These are phyloP conservation scores for Termitomyces sp. DNA, from an alignment of 1,284 basidiomycete species.

Conservation along the genomic window DNA sequence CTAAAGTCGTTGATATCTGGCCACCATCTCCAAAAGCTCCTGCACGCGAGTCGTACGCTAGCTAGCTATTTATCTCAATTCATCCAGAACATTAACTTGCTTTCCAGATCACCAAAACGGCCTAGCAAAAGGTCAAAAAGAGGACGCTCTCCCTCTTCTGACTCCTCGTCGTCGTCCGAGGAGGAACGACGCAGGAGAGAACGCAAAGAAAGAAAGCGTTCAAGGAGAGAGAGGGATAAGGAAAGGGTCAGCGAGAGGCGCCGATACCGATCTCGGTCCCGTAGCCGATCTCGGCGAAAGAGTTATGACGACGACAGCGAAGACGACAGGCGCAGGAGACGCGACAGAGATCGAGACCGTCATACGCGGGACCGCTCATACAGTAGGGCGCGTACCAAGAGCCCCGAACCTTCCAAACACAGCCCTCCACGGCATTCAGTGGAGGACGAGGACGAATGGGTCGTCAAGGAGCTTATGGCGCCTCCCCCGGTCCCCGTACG, in stretches of 20 bases:
- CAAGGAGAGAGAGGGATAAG: slow-evolving; percentile 48
- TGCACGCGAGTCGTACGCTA: slow-evolving; percentile 49
- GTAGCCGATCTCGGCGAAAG: slow-evolving; percentile 27
- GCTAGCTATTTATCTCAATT: not conserved
- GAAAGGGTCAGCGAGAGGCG: slow-evolving; percentile 34
- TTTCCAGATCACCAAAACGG: slow-evolving; percentile 46
- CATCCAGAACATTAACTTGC: not conserved
- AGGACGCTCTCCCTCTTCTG: slow-evolving; percentile 42
- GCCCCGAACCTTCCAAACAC: slow-evolving; percentile 27
- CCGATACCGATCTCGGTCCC: slow-evolving; percentile 28
- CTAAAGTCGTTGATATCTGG: slow-evolving; percentile 69
- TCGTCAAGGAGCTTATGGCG: slow-evolving; percentile 52
- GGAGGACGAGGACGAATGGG: slow-evolving; percentile 66
- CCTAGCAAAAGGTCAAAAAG: slow-evolving; percentile 62
- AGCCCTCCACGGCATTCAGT: slow-evolving; percentile 30
- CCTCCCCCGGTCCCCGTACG: slow-evolving; percentile 24
- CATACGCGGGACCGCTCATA: slow-evolving; percentile 17
- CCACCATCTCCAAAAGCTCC: slow-evolving; percentile 78
- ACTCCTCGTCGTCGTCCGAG: slow-evolving; percentile 56
- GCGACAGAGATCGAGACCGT: slow-evolving; percentile 18
- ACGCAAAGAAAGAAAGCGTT: slow-evolving; percentile 56
- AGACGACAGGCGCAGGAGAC: slow-evolving; percentile 26
- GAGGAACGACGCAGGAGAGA: slow-evolving; percentile 55
- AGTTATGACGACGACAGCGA: slow-evolving; percentile 39
- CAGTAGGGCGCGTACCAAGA: slow-evolving; percentile 18